Evolutionary conservation across 2,329 filamentous ascomycete species (phyloP).

Genomic region (Stachybotrys chartarum): DNA sequence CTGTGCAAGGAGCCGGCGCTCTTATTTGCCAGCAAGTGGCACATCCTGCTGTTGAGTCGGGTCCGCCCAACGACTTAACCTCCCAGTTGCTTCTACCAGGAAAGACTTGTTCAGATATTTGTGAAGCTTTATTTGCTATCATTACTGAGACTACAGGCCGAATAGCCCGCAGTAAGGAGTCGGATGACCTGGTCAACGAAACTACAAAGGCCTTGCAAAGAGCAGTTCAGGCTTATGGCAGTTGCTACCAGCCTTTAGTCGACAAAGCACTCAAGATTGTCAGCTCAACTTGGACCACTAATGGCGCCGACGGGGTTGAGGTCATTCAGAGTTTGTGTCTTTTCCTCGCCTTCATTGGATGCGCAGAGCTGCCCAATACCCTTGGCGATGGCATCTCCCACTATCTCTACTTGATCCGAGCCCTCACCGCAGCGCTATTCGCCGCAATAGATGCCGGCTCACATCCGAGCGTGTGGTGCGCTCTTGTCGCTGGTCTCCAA

Average conservation of each 20-base stretch:
- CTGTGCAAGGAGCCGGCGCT: slow-evolving; percentile 37
- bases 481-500: slow-evolving; percentile 29
- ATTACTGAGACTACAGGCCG: slow-evolving; percentile 14
- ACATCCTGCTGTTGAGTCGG: slow-evolving; percentile 5
- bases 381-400: slow-evolving; percentile 24
- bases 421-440: slow-evolving; percentile 27
- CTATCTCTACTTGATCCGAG: slow-evolving; percentile 30
- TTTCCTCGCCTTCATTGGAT: slow-evolving; percentile 41
- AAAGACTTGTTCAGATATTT: slow-evolving; percentile 29
- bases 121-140: slow-evolving; percentile 24
- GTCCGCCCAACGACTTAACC: background rate
- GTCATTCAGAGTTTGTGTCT: slow-evolving; percentile 29
- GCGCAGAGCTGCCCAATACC: slow-evolving; percentile 29
- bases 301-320: slow-evolving; percentile 12
- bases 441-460: slow-evolving; percentile 24
- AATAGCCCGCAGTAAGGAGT: slow-evolving; percentile 10
- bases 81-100: slow-evolving; percentile 24
- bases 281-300: slow-evolving; percentile 12
- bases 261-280: slow-evolving; percentile 17
- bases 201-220: slow-evolving; percentile 32
- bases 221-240: slow-evolving; percentile 25
- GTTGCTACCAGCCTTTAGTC: slow-evolving; percentile 26
- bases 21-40: slow-evolving; percentile 33
- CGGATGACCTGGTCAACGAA: slow-evolving; percentile 33
- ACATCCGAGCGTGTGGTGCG: slow-evolving; percentile 26